Percentiles rank a stretch among this genome's conserved stretches.
These are phyloP conservation scores for Ustanciosporium gigantosporum DNA, from an alignment of 1,284 basidiomycete genomes.

Conservation along the genomic window DNA sequence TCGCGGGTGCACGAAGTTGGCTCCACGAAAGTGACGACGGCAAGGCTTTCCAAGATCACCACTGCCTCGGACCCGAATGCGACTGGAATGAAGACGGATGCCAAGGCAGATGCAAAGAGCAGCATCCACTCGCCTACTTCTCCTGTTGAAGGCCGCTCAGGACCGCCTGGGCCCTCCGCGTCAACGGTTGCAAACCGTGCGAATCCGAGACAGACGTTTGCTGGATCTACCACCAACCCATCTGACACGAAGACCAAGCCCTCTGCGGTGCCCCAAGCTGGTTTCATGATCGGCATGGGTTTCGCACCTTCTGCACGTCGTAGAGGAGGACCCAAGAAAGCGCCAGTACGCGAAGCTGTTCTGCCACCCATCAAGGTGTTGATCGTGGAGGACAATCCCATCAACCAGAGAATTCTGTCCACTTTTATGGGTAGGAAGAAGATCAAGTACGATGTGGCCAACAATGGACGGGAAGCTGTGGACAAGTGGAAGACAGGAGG, in stretches of 20 bases:
- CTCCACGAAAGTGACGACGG: no score
- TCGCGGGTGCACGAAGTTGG: no score
- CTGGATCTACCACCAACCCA: constrained; percentile 12
- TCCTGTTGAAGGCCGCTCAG: neutral
- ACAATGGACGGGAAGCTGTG: constrained; percentile 92
- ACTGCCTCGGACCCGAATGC: neutral
- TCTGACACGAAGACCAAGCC: constrained; percentile 33
- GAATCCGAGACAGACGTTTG: constrained; percentile 13
- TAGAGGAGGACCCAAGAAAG: constrained; percentile 41
- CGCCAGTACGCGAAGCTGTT: constrained; percentile 48
- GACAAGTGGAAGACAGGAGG: constrained; percentile 91
- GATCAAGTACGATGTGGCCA: constrained; percentile 92
- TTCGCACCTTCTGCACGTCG: constrained; percentile 38
- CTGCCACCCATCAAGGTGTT: constrained; percentile 59
- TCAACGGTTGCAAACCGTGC: constrained; percentile 4
- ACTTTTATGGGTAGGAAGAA: constrained; percentile 95
- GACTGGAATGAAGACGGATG: neutral
- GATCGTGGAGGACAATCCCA: constrained; percentile 78
- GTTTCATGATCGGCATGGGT: constrained; percentile 57
- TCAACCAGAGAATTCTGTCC: constrained; percentile 94
- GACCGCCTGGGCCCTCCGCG: constrained; percentile 7
- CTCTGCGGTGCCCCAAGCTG: constrained; percentile 53
- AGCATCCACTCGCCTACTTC: neutral
- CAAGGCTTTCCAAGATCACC: neutral
- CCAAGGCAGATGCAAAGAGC: neutral